Evolutionary conservation across 1,284 basidiomycete species (phyloP), one percentile per base, ranked within the genome.

Genomic region (Thecaphora thlaspeos): DNA sequence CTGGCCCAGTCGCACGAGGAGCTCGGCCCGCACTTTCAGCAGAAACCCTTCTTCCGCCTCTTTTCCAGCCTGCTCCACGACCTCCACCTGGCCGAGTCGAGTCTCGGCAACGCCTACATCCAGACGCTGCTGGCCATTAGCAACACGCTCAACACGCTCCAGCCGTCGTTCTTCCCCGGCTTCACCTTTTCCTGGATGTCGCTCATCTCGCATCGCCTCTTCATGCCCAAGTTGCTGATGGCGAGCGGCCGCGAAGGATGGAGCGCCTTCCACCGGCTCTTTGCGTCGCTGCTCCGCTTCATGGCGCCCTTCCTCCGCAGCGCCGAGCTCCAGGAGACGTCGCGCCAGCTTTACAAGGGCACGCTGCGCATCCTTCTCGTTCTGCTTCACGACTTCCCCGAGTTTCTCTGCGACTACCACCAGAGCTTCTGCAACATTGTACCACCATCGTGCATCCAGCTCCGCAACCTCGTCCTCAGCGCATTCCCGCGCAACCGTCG

Each of bases 161-260:
- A 98, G 79, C 95, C 95, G 3, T 88, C 87, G 5, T 93, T 93
- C 80, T 98, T 97, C 82, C 95, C 95, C 9, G 89, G 92, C 36
- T 98, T 98, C 79, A 89, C 94, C 2, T 98, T 96, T 80, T 94
- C 92, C 26, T 99, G 95, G 95, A 87, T 97, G 83, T 89, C 88
- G 68, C 83, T 98, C 46, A 87, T 98, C 69, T 96, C 94, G 41
- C 95, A 98, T 80, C 84, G 94, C 49, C 82, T 93, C 47, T 96
- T 98, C 83, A 93, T 98, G 90, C 92, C 95, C 15, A 95, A 96
- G 79, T 80, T 99, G 49, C 83, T 98, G 28, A 80, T 87, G 40
- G 85, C 87, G 22, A 87, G 89, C 76, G 89, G 90, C 76, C 84
- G 88, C 49, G 90, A 91, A 82, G 92, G 92, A 48, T 96, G 93